Percentiles rank a stretch among this genome's conserved stretches.
Conservation (phyloP, 1,284 basidiomycete genomes). For the Coniferiporia sulphurascens region DNA sequence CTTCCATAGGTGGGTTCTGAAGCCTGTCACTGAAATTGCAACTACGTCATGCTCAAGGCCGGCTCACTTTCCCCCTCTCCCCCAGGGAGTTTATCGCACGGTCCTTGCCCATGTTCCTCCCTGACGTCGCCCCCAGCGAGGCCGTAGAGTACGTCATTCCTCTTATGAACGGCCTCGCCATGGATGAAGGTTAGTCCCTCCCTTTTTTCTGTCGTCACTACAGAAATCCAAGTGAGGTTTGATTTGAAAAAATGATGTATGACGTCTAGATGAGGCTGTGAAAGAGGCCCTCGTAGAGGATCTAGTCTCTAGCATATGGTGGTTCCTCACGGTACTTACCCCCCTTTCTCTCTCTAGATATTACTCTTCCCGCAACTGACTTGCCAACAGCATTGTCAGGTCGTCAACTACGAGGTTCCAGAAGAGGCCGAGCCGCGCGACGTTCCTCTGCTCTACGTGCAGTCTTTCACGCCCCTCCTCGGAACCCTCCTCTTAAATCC, state of each 20-base stretch:
- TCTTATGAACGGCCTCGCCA: slow-evolving; percentile 79
- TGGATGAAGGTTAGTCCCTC: slow-evolving; percentile 68
- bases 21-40: slow-evolving; percentile 1
- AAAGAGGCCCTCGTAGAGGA: slow-evolving; percentile 87
- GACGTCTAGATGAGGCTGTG: slow-evolving; percentile 72
- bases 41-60: slow-evolving; percentile 1
- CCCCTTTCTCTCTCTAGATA: slow-evolving; percentile 18
- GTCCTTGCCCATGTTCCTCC: slow-evolving; percentile 69
- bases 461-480: slow-evolving; percentile 88
- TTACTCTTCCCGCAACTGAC: slow-evolving; percentile 18
- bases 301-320: slow-evolving; percentile 86
- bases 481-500: slow-evolving; percentile 84
- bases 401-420: slow-evolving; percentile 19
- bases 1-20: slow-evolving; percentile 56
- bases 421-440: slow-evolving; percentile 22
- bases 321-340: slow-evolving; percentile 76
- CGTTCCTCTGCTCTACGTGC: slow-evolving; percentile 61
- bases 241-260: slow-evolving; percentile 8
- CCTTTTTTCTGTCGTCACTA: background rate
- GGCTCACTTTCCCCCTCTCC: background rate
- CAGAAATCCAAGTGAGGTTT: background rate
- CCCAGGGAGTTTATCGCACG: slow-evolving; percentile 75
- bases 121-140: slow-evolving; percentile 79
- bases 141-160: slow-evolving; percentile 94
- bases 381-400: slow-evolving; percentile 18